A percentile compares a stretch with the other conserved stretches of the same genome.
Conservation (phyloP, 257 asterid genomes). For the Solanum virginianum region DNA sequence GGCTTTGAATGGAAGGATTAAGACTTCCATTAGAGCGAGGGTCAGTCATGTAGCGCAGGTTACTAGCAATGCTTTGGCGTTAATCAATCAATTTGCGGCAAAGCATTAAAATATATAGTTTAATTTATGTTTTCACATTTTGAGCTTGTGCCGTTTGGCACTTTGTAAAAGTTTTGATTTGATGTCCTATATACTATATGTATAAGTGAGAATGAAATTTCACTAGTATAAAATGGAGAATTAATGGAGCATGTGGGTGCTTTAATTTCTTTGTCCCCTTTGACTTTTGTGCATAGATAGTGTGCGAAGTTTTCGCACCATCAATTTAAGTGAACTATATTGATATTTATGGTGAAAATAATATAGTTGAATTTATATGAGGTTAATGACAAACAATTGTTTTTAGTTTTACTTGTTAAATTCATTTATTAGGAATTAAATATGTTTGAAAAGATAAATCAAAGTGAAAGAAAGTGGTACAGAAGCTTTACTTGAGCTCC, state of each 20-base stretch:
- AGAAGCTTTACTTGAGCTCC: no score
- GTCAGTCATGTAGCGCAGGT: slow-evolving; percentile 47
- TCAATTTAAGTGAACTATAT: neutral
- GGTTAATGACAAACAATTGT: neutral
- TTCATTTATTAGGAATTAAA: no score
- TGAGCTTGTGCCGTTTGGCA: no score
- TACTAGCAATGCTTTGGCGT: slow-evolving; percentile 55
- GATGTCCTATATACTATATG: neutral
- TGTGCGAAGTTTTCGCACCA: neutral
- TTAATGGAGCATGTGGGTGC: neutral
- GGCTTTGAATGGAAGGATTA: slow-evolving; percentile 39
- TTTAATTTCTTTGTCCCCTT: neutral
- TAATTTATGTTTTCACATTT: neutral
- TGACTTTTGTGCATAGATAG: neutral
- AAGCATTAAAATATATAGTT: neutral
- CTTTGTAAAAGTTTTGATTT: neutral
- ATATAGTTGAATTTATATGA: no score
- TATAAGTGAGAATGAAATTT: neutral
- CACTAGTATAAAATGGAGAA: neutral
- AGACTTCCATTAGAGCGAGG: slow-evolving; percentile 38
- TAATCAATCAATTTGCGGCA: slow-evolving; percentile 55
- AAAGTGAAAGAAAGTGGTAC: no score
- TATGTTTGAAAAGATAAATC: no score
- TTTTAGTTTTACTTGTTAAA: no score
- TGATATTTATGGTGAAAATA: no score